Base-by-base conservation (phyloP, 179 eudicot genomes). In the Spinacia oleracea region DNA sequence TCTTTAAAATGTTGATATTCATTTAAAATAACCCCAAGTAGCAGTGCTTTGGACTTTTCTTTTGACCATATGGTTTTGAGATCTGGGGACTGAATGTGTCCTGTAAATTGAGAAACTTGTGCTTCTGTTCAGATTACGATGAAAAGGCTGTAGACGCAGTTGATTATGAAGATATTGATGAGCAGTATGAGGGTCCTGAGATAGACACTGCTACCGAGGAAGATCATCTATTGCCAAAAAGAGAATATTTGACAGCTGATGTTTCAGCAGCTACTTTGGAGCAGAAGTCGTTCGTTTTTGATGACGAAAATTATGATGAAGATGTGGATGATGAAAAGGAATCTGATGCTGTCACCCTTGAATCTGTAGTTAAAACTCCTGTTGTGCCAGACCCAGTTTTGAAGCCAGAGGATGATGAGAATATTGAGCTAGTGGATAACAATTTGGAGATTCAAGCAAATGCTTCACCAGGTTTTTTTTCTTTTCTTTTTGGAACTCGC, bases 161-260 rank as follows among this genome's bases (percentile, higher is more conserved):
- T 87, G 97, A 96, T 82, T 96, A 94, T 87, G 97, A 94, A 84
- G 99, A 96, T 83, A 87, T 96, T 82, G 96, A 94, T 72, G 99
- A 96, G 83, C 93, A 94, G 78, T 96, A 96, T 77, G 99, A 96
- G 80, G 99, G 99, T 69, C 99, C 99, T 55, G 99, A 96, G 88
- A 84, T 83, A 76, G 93, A 91, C 79, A 83, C 91, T 80, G 84
- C 87, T 63, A 89, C 97, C 3, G 99, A 96, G 87, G 99, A 96
- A 86, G 99, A 96, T 78, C 88, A 88, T 85, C 79, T 96, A 75
- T 83, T 93, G 87, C 90, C 98, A 4, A 91, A 88, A 83, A 86
- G 81, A 48, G 94, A 88, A 27, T 93, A 82, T 79, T 74, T 85
- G 67, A 68, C 93, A 58, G 40, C 85, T 66, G 84, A 85, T 83